Base-by-base conservation (phyloP, 495 filamentous ascomycete genomes). In the Hyaloscypha variabilis region DNA sequence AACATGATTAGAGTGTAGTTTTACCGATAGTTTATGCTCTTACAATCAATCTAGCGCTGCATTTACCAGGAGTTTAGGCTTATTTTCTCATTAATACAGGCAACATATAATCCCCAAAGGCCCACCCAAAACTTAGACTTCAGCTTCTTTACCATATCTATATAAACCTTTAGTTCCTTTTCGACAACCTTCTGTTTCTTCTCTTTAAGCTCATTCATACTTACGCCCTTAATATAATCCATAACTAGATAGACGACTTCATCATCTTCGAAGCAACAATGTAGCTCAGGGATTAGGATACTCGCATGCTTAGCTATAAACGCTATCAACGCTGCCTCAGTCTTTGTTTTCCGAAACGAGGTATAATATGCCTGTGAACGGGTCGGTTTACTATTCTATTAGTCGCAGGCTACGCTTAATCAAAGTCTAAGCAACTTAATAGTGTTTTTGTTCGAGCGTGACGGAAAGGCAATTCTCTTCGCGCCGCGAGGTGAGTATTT, bases 291-390 rank as follows among this genome's bases (percentile, higher is more conserved):
- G 19, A 51, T 24, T 24, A 17, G 49, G 19, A 51, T 51, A 24
- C 23, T 51, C 19, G 14, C 19, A n/a, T 51, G 17, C 23, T 17
- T 24, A 24, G 23, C 49, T 4, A 51, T 51, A 24, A 24, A 51
- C 23, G 17, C 19, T 17, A 51, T 51, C 14, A 17, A n/a, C 17
- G 49, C 49, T 24, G 49, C 49, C 23, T 51, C 49, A 51, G 49
- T 51, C 49, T n/a, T 24, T 51, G 19, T 24, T n/a, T 51, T n/a
- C 49, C 49, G 49, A 51, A 51, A n/a, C 49, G 17, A 24, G 49
- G 49, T 51, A 51, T 51, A 51, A 51, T 51, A 17, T 51, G 23
- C 49, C 49, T n/a, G 49, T 24, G 49, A 51, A 51, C 17, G 49
- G 49, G 23, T 51, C 19, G 23, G 23, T 51, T 24, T 51, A 17